Base-by-base conservation (phyloP, 129 eudicot species). In the Helianthus tuberosus region DNA sequence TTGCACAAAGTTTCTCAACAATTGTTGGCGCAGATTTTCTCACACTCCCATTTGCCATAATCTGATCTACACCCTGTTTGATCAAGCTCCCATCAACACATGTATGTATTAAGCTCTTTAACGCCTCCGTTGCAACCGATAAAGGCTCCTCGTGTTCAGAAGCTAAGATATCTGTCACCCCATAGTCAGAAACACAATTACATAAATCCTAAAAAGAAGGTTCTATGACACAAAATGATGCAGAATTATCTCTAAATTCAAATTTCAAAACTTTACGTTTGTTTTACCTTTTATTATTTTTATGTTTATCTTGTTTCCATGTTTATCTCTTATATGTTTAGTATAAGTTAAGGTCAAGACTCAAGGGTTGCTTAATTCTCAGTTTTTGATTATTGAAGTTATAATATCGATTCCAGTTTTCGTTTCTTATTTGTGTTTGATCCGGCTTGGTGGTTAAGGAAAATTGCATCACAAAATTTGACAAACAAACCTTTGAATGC, bases 131-230 rank as follows among this genome's bases (percentile, higher is more conserved):
- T 11, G 99, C 94, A 64, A 88, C 97, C 53, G 74, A 66, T 53
- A 85, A 76, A 13, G 99, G 91, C 71, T 89, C 99, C 81, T 91
- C 99, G 13, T 91, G 97, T 68, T 84, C 99, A 76, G 92, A 95
- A 80, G 84, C 94, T 78, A 95, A 82, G 16, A 95, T 80, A 82
- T 85, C 99, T 90, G 97, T 54, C 36, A 75, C 53, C 15, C 14
- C 64, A 72, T 64, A 69, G 41, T 14, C 9, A 39, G 43, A 68
- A 75, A 67, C 55, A 66, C 20, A 27, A 66, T 63, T 43, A 73
- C n/a, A 41, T 15, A 48, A 47, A 69, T 60, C 14, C 73, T 71
- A 63, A 14, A 36, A 2, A 39, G 39, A 58, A 11, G 1, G 10
- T 0, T n/a, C 29, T 25, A 25, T 25, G 29, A 25, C 29, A 25